phyloP scores from a whole-genome alignment of 306 rosid genomes.

The Prunus mira region DNA sequence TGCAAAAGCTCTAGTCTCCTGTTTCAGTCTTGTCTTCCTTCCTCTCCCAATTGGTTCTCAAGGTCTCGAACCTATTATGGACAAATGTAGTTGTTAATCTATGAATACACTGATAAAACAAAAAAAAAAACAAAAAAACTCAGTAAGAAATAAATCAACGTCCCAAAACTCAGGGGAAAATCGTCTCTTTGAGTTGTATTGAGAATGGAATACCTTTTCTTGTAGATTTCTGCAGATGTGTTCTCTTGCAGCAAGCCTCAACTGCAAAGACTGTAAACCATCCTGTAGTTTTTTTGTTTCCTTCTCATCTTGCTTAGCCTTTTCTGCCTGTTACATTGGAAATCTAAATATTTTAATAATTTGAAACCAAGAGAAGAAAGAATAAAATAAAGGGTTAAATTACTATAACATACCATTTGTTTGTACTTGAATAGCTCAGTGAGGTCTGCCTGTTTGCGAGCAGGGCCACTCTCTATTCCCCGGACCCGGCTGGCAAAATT shows the following conservation, averaged over 20 bases:
- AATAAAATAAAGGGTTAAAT: neutral
- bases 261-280: slow-evolving; percentile 56
- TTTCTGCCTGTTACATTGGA: slow-evolving; percentile 61
- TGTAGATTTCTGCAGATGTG: slow-evolving; percentile 76
- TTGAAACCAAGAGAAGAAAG: neutral
- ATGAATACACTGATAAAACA: neutral
- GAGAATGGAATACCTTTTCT: slow-evolving; percentile 61
- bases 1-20: slow-evolving; percentile 67
- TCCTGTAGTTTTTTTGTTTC: slow-evolving; percentile 86
- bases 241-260: slow-evolving; percentile 79
- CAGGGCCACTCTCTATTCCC: slow-evolving; percentile 84
- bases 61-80: slow-evolving; percentile 84
- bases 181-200: neutral
- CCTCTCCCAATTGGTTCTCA: slow-evolving; percentile 83
- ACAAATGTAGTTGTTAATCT: neutral
- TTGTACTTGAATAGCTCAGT: slow-evolving; percentile 78
- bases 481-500: slow-evolving; percentile 93
- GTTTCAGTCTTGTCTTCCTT: slow-evolving; percentile 80
- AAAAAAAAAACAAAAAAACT: too few relatives aligned
- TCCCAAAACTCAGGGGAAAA: neutral
- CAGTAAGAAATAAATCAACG: slow-evolving; percentile 3
- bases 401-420: slow-evolving; percentile 70
- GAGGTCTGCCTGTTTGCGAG: slow-evolving; percentile 87
- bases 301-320: slow-evolving; percentile 84
- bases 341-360: slow-evolving; percentile 6